These are phyloP conservation scores for Calamus simplicifolius DNA, from an alignment of 176 grass and related monocot species.

Conservation along the genomic window DNA sequence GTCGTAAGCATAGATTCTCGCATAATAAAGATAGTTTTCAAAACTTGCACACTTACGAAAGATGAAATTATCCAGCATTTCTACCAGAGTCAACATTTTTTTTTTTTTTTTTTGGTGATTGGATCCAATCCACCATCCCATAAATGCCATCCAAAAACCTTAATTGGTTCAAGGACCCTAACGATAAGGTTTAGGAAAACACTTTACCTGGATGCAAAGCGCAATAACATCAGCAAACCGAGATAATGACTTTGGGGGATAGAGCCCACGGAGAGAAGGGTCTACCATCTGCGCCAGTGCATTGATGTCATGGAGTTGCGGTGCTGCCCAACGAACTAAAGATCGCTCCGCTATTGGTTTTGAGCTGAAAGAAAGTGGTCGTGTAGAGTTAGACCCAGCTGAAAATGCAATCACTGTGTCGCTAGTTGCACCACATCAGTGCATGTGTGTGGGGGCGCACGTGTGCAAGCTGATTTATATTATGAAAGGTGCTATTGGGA, in stretches of 20 bases:
- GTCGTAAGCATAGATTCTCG: too few species aligned
- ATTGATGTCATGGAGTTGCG: constrained; percentile 62
- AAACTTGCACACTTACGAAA: too few species aligned
- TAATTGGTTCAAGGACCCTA: not conserved
- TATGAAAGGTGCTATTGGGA: too few species aligned
- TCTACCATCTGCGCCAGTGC: constrained; percentile 52
- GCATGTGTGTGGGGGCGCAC: too few species aligned
- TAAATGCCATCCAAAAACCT: not conserved
- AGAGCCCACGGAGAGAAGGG: constrained; percentile 72
- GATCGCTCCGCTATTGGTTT: constrained; percentile 49
- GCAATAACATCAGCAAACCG: constrained; percentile 66
- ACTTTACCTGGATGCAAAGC: constrained; percentile 62
- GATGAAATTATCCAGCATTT: too few species aligned
- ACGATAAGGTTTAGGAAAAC: not conserved
- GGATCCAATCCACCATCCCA: not conserved
- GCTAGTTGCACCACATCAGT: too few species aligned
- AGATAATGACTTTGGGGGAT: constrained; percentile 63
- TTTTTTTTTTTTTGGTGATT: too few species aligned
- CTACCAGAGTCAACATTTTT: too few species aligned
- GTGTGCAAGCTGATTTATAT: too few species aligned
- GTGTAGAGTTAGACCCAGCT: too few species aligned
- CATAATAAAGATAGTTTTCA: too few species aligned
- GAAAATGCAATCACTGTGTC: too few species aligned
- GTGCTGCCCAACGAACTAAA: constrained; percentile 58
- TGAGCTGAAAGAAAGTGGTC: constrained; percentile 31